Base-by-base conservation (phyloP, 2,329 filamentous ascomycete species). In the Pseudopithomyces chartarum region DNA sequence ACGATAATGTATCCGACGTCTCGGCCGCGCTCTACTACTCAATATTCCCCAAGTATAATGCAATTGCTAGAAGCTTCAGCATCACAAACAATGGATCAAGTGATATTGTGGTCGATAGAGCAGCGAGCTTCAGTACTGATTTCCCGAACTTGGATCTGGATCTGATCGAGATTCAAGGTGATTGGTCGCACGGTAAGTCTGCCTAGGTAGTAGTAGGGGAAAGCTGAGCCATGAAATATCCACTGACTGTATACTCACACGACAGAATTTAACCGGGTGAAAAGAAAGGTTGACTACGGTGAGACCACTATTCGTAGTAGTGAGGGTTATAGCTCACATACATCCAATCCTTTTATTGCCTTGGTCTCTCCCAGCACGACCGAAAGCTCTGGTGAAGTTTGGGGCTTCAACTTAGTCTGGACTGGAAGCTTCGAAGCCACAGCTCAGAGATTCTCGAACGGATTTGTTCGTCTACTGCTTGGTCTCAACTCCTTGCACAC, bases 321-420 rank as follows among this genome's bases (percentile, higher is more conserved):
- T 0, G 81, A 80, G 2, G 87, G 87, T 1, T 89, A 86, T 66
- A 85, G 86, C 0, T 88, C 85, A 0, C 85, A 88, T 61, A 75
- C 85, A 1, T 84, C 88, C 66, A 89, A 89, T 62, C 86, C 86
- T 0, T 89, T 89, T 74, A 78, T 89, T 20, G 80, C 84, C 0
- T 71, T 89, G 1, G 78, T 84, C 0, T 76, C 82, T 2, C 82
- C 85, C 0, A 77, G 76, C 0, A 85, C 86, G 0, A 89, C 86
- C 1, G 86, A 89, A 63, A 80, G 81, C 0, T 78, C 81, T 1
- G 87, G 87, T 1, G 81, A 87, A 36, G 85, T 84, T 6, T 89
- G 85, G 80, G 87, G 85, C 0, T 88, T 89, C 69, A 87, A 84
- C 1, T 79, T 89, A 1, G 78, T 89, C 17, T 89, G 88, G 70